Base-by-base conservation (phyloP, 129 eudicot species). In the Ambrosia trifida region DNA sequence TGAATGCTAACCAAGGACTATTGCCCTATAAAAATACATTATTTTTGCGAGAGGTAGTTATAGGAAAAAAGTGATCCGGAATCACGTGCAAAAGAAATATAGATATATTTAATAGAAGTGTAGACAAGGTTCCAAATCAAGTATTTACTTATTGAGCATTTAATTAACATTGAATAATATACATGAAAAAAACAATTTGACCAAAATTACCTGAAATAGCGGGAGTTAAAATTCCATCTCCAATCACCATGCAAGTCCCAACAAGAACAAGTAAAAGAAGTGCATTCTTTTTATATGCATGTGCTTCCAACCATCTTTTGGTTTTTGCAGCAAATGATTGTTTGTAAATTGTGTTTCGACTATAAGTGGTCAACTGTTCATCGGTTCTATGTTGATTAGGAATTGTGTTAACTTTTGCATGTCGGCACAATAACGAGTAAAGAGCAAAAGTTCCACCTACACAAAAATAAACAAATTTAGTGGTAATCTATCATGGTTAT, bases 361-460 rank as follows among this genome's bases (percentile, higher is more conserved):
- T 90, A 74, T 90, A 90, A 73, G 96, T 90, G 57, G 96, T 90
- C 75, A 90, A 76, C 46, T 87, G 85, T 81, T 90, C 96, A 69
- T 90, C 96, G 0, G 94, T 90, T 38, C 90, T 79, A 76, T 90
- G 96, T 68, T 87, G 91, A 73, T 90, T 90, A 13, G 95, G 96
- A 57, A 90, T 87, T 67, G 95, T 90, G 52, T 82, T 85, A 38
- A 90, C 81, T 70, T 87, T 82, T 70, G 96, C 96, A 83, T 90
- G 96, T 64, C 96, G 75, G 69, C 96, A 87, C 2, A 90, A 76
- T 64, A 90, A 79, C 4, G 96, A 90, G 74, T 90, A 90, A 47
- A 90, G 87, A 38, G 96, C 96, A 79, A 90, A 90, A 44, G 94
- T 90, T 19, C 96, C 96, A 16, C 96, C 96, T 90, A 72, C 75